Base-by-base conservation (phyloP, 1,284 basidiomycete species). In the Ustanciosporium gigantosporum region DNA sequence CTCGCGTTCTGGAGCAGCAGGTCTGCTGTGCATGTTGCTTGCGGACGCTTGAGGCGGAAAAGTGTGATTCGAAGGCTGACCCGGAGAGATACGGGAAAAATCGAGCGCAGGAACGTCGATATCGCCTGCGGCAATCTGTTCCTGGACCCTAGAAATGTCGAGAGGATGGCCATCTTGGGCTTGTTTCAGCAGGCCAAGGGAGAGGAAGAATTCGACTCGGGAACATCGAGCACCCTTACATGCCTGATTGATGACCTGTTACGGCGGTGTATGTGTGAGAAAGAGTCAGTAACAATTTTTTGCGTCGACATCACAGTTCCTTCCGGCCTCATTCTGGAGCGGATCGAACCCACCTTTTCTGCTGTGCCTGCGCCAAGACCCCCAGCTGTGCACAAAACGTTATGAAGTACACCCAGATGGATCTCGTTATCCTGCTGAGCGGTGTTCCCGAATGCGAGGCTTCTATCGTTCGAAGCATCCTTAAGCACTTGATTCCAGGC, bases 181-280 rank as follows among this genome's bases (percentile, higher is more conserved):
- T 21, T 65, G 56, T 4, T 37, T 25, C 5, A 65, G 34, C 9
- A 65, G 35, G 23, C 40, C 61, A 0, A 65, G 38, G 6, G 61
- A 55, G 5, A 46, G 19, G 23, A 22, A 65, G 45, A 65, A 65
- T 3, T 65, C 61, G 31, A n/a, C 38, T 1, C 51, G 43, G 17
- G 56, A 59, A 29, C 61, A 65, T 11, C 48, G 47, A 6, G 50
- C 44, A 3, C 46, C 51, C 19, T 37, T 59, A 42, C 61, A 65
- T 21, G 56, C 44, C 3, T 46, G 19, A 15, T 59, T 65, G 31
- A 65, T 48, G 16, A 65, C 51, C 34, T 50, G 36, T 4, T 14
- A n/a, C n/a, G n/a, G n/a, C n/a, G n/a, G n/a, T n/a, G n/a, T 13
- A 21, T 35, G 16, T 7, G 21, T 8, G 32, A 17, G 9, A 35